Base-by-base conservation (phyloP, 257 asterid species). In the Salvia splendens region DNA sequence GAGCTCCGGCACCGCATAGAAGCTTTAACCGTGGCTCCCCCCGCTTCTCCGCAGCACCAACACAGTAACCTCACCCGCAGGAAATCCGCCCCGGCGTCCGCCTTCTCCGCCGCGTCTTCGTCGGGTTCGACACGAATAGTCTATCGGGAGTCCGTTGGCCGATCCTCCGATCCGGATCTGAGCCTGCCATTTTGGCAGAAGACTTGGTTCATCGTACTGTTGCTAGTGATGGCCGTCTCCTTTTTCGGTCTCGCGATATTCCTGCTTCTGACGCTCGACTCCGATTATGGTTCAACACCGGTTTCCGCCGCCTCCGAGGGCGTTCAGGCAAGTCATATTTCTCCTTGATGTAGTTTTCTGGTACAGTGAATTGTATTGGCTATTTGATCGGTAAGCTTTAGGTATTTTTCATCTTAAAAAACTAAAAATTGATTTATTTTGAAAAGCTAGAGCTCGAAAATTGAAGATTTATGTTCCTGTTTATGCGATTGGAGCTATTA, bases 261-360 rank as follows among this genome's bases (percentile, higher is more conserved):
- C 67, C 87, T 91, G 32, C 83, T 84, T 58, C 72, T 92, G 5
- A 79, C 92, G 28, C 88, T 89, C 8, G 96, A 89, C 65, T 84
- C 87, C 50, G 96, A 86, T 75, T 81, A 80, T 78, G 69, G 76
- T 6, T 71, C 86, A 0, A 16, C 80, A 12, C 87, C 95, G 11
- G 95, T 83, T 71, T 89, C 95, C 61, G 96, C 98, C 53, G 95
- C 92, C 32, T 85, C 98, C 3, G 96, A 92, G 79, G 98, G 96
- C 76, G 96, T 92, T 56, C 95, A 92, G 96, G 98, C 84, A 60
- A 71, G 70, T 71, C 14, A 15, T 64, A 14, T 46, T 4, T 61
- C 15, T 52, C 41, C 46, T 48, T 57, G 4, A n/a, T 52, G 12
- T 24, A 1, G 1, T 24, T 24, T 24, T 24, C 30, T 24, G 30